These are phyloP conservation scores for Didymella arachidicola DNA, from an alignment of 2,329 filamentous ascomycete genomes.

Conservation along the genomic window DNA sequence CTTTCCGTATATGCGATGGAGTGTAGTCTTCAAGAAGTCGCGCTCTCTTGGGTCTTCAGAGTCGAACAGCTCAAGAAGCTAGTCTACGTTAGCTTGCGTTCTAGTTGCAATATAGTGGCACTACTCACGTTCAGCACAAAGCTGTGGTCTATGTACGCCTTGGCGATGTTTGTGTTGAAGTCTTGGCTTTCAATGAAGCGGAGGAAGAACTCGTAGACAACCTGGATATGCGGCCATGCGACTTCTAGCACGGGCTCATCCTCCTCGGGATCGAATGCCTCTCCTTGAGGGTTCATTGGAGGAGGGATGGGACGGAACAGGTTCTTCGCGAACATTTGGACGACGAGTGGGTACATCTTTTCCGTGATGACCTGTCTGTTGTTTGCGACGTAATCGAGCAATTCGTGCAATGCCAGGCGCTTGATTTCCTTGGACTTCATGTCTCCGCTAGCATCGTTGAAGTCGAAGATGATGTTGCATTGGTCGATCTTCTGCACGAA, in stretches of 20 bases:
- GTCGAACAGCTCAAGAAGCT: constrained; percentile 96
- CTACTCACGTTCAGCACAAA: constrained; percentile 80
- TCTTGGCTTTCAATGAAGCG: constrained; percentile 99
- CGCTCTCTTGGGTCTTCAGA: constrained; percentile 96
- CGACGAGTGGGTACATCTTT: constrained; percentile 97
- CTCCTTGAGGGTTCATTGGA: constrained; percentile 95
- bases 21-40: constrained; percentile 96
- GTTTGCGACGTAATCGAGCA: constrained; percentile 97
- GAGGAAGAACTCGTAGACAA: constrained; percentile 99
- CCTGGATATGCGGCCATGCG: constrained; percentile 98
- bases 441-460: constrained; percentile 96
- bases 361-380: constrained; percentile 98
- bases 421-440: constrained; percentile 99
- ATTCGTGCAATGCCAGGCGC: constrained; percentile 89
- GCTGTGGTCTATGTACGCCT: constrained; percentile 97
- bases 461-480: constrained; percentile 99
- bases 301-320: constrained; percentile 96
- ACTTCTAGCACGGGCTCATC: constrained; percentile 98
- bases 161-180: constrained; percentile 99
- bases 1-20: constrained; percentile 98
- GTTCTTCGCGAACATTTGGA: constrained; percentile 99
- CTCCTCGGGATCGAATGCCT: constrained; percentile 98
- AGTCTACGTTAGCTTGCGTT: background rate
- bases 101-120: background rate
- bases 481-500: constrained; percentile 99